Conservation (phyloP, 768 basidiomycete species). For the Psilocybe subaeruginosa region DNA sequence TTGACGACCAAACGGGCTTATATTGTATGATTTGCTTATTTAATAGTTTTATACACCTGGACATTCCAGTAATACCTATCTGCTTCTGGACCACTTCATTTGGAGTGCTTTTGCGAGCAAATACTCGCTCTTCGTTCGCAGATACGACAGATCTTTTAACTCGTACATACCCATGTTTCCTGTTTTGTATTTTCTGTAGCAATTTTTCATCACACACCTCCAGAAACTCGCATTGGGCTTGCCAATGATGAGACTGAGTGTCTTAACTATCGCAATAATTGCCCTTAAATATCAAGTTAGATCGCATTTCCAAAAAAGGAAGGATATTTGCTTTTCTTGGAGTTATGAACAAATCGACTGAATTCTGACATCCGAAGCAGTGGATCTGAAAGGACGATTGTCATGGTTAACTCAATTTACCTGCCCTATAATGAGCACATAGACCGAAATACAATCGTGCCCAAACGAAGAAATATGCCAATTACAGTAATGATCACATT, state of each 20-base stretch:
- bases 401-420: no score
- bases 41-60: conserved; percentile 21
- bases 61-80: conserved; percentile 22
- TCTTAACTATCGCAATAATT: not conserved
- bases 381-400: not conserved
- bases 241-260: conserved; percentile 1
- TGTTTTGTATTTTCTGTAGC: not conserved
- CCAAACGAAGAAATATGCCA: no score
- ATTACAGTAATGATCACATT: no score
- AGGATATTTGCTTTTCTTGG: conserved; percentile 12
- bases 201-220: not conserved
- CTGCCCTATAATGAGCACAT: no score
- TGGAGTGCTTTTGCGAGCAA: not conserved
- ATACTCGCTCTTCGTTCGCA: not conserved
- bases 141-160: not conserved
- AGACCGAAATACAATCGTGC: no score
- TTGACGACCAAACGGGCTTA: conserved; percentile 20
- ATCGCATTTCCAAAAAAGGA: conserved; percentile 8
- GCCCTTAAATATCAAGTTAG: not conserved
- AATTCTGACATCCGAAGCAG: no score
- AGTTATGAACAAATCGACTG: not conserved
- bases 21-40: conserved; percentile 24
- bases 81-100: conserved; percentile 2
- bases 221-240: not conserved
- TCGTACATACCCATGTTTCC: not conserved